These are phyloP conservation scores for Fusarium neocosmosporiellum DNA, from an alignment of 2,329 filamentous ascomycete genomes.

Conservation along the genomic window DNA sequence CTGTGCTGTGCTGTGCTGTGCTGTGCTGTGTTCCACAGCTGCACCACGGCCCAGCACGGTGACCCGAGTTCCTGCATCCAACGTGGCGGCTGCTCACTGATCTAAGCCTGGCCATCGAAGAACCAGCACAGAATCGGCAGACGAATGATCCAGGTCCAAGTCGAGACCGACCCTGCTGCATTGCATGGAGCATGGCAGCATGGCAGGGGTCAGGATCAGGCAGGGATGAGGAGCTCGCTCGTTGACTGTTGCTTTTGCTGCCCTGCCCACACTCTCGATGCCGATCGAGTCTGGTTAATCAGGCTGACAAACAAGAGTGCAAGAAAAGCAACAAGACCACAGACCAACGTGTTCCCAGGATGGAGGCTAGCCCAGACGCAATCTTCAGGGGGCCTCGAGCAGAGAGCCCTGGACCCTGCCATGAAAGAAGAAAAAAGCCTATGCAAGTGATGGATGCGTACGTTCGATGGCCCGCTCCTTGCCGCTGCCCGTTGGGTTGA, in stretches of 20 bases:
- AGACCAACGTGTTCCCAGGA: background rate
- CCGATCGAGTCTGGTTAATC: slow-evolving; percentile 1
- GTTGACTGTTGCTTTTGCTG: background rate
- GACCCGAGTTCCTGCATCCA: slow-evolving; percentile 44
- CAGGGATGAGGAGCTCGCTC: slow-evolving; percentile 3
- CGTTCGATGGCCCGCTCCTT: slow-evolving; percentile 10
- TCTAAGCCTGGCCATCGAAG: slow-evolving; percentile 27
- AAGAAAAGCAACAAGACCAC: background rate
- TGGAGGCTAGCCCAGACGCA: background rate
- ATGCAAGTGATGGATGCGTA: slow-evolving; percentile 25
- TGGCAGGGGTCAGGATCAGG: background rate
- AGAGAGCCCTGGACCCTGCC: slow-evolving; percentile 13
- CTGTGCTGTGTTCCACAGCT: slow-evolving; percentile 24
- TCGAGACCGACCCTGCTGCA: slow-evolving; percentile 21
- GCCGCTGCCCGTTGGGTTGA: slow-evolving; percentile 12
- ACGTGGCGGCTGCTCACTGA: slow-evolving; percentile 45
- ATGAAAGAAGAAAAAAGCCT: slow-evolving; percentile 4
- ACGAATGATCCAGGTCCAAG: slow-evolving; percentile 32
- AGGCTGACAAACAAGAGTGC: background rate
- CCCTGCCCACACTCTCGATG: background rate
- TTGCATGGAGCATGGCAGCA: slow-evolving; percentile 19
- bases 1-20: background rate
- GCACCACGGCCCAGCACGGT: slow-evolving; percentile 25
- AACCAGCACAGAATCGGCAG: slow-evolving; percentile 20
- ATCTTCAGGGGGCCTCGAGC: background rate